Percentiles rank a stretch among this genome's conserved stretches.
Conservation (phyloP, 2,329 filamentous ascomycete species). For the Achaetomium macrosporum region DNA sequence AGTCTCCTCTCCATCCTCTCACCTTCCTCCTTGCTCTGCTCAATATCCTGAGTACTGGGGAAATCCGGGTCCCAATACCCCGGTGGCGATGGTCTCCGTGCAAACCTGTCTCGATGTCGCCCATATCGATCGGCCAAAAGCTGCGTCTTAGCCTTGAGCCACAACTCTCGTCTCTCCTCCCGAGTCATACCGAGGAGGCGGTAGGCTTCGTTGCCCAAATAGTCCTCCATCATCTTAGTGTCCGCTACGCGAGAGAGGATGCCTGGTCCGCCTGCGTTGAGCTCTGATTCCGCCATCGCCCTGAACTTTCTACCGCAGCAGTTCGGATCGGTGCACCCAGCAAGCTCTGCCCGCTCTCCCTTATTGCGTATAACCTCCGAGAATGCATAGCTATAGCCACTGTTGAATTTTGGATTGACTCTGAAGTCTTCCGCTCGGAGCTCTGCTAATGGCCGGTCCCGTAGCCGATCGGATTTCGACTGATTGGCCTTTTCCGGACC, state of each 20-base stretch:
- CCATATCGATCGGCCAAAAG: conserved; percentile 69
- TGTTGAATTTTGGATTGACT: conserved; percentile 67
- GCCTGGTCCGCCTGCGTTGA: conserved; percentile 31
- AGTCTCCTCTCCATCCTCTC: conserved; percentile 56
- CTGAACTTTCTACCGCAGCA: conserved; percentile 73
- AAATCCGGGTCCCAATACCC: conserved; percentile 92
- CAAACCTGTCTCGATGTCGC: conserved; percentile 69
- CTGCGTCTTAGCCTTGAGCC: conserved; percentile 70
- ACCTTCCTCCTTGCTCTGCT: conserved; percentile 59
- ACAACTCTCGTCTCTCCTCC: conserved; percentile 57
- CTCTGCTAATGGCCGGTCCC: conserved; percentile 50
- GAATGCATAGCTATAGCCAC: conserved; percentile 67
- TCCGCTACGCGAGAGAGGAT: conserved; percentile 36
- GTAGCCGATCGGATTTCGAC: conserved; percentile 37
- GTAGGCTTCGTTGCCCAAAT: conserved; percentile 54
- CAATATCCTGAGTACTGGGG: conserved; percentile 75
- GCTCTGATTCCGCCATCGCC: conserved; percentile 53
- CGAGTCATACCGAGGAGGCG: conserved; percentile 52
- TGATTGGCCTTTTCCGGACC: background rate
- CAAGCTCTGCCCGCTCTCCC: conserved; percentile 62
- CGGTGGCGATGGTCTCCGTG: conserved; percentile 66
- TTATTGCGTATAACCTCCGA: conserved; percentile 67
- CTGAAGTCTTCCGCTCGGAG: conserved; percentile 71
- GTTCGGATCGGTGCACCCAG: conserved; percentile 66
- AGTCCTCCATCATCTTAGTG: conserved; percentile 47